phyloP scores from a whole-genome alignment of 2,329 filamentous ascomycete species.

The Cryphonectria nitschkei region DNA sequence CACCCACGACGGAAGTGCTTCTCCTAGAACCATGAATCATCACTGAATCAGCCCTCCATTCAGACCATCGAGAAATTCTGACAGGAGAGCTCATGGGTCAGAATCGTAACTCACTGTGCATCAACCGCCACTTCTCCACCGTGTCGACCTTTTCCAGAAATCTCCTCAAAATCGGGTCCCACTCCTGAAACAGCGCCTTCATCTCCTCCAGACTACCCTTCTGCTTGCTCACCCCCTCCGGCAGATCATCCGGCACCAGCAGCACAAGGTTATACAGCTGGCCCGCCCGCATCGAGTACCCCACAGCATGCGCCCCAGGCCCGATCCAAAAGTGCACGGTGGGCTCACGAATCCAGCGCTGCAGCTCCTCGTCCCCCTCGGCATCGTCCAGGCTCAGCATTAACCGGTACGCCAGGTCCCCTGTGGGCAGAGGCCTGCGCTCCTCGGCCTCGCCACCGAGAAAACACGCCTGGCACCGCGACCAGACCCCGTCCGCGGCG shows the following conservation, averaged over 20 bases:
- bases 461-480: constrained; percentile 54
- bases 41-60: not conserved
- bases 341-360: constrained; percentile 55
- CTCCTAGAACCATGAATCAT: constrained; percentile 31
- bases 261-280: constrained; percentile 69
- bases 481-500: constrained; percentile 68
- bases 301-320: constrained; percentile 62
- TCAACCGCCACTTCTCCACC: constrained; percentile 72
- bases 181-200: constrained; percentile 60
- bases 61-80: too few species aligned
- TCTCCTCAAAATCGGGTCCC: constrained; percentile 62
- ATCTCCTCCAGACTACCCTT: constrained; percentile 63
- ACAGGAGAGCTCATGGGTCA: too few species aligned
- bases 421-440: constrained; percentile 59
- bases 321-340: constrained; percentile 67
- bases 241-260: constrained; percentile 62
- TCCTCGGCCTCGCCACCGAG: constrained; percentile 40
- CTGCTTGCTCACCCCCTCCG: constrained; percentile 50
- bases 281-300: constrained; percentile 63
- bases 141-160: constrained; percentile 55
- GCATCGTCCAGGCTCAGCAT: constrained; percentile 58
- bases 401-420: constrained; percentile 68
- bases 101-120: constrained; percentile 47
- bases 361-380: constrained; percentile 50
- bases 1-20: constrained; percentile 58